Conservation (phyloP, 257 asterid species). For the Gentiana macrophylla region DNA sequence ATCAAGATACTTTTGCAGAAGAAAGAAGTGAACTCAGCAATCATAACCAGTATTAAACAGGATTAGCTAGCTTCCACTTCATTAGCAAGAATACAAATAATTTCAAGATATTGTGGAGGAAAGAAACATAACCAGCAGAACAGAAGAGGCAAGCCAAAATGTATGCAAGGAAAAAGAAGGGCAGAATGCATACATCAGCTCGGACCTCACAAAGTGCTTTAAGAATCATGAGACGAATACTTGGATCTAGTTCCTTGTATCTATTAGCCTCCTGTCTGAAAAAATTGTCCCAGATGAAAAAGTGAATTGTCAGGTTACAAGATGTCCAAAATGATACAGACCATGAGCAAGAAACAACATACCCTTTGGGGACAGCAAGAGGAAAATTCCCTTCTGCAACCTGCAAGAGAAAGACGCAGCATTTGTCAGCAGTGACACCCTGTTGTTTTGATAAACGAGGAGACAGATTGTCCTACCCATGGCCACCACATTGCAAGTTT, state of each 20-base stretch:
- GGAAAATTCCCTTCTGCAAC: constrained; percentile 79
- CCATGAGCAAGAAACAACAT: constrained; percentile 11
- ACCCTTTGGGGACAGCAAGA: constrained; percentile 68
- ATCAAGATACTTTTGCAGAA: no score
- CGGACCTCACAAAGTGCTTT: constrained; percentile 93
- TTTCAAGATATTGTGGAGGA: no score
- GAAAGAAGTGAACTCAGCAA: no score
- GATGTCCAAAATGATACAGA: constrained; percentile 9
- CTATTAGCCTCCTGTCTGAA: constrained; percentile 61
- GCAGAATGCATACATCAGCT: constrained; percentile 50
- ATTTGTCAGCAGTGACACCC: constrained; percentile 7
- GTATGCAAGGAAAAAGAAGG: neutral
- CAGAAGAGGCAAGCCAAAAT: neutral
- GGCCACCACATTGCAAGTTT: constrained; percentile 72
- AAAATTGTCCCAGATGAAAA: constrained; percentile 12
- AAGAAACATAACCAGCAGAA: neutral
- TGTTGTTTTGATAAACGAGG: constrained; percentile 5
- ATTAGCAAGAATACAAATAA: no score
- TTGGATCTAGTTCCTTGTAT: constrained; percentile 70
- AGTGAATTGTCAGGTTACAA: constrained; percentile 1
- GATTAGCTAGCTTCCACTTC: no score
- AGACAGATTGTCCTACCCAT: constrained; percentile 50
- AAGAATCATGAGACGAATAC: constrained; percentile 53
- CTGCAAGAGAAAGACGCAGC: constrained; percentile 28
- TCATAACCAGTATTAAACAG: no score